phyloP scores from a whole-genome alignment of 1,139 yeast genomes.

The Suhomyces chickasaworum region DNA sequence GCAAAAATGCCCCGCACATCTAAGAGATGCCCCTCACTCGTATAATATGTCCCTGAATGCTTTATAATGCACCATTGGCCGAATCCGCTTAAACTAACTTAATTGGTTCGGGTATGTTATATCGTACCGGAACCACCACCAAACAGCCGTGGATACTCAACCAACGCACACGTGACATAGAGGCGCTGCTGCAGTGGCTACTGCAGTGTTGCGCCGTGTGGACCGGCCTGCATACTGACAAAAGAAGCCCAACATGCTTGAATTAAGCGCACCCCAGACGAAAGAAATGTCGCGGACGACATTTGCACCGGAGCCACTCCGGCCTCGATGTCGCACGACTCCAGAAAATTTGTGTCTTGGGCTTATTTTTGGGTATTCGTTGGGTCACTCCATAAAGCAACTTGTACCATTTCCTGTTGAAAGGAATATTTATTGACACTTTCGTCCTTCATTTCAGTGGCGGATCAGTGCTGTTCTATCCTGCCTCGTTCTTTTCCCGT shows the following conservation, averaged over 20 bases:
- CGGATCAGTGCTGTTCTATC: neutral
- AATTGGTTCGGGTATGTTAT: neutral
- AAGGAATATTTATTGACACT: neutral
- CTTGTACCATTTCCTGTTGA: neutral
- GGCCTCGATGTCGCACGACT: slow-evolving; percentile 3
- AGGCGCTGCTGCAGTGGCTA: too few species aligned
- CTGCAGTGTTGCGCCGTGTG: neutral
- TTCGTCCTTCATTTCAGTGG: neutral
- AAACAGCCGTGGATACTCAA: neutral
- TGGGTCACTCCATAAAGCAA: slow-evolving; percentile 5
- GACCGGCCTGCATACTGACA: neutral
- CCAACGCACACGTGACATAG: neutral
- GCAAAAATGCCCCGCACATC: neutral
- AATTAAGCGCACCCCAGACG: slow-evolving; percentile 1
- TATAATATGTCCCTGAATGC: neutral
- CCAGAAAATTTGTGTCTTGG: slow-evolving; percentile 9
- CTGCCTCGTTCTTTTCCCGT: neutral
- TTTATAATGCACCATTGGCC: neutral
- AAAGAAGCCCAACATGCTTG: neutral
- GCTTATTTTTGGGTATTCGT: slow-evolving; percentile 5
- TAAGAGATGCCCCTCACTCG: neutral
- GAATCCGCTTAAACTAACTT: neutral
- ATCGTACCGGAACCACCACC: neutral
- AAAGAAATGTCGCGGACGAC: slow-evolving; percentile 7
- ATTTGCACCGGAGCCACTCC: slow-evolving; percentile 2